These are phyloP conservation scores for Lodderomyces theae DNA, from an alignment of 1,139 yeast genomes.

Conservation along the genomic window DNA sequence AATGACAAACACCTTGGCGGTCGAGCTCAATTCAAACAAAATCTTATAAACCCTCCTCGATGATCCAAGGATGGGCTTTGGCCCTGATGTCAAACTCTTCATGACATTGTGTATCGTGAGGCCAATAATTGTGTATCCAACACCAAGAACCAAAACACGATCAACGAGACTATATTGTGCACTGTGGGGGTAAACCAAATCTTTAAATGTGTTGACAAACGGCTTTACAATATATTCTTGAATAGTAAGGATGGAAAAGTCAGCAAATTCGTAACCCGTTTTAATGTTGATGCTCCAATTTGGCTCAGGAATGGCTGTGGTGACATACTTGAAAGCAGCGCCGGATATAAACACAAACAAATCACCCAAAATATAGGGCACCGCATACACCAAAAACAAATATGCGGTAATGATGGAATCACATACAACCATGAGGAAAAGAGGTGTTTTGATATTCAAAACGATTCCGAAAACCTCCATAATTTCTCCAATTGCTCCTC, in stretches of 20 bases:
- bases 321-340: constrained; percentile 5
- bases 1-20: constrained; percentile 71
- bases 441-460: constrained; percentile 35
- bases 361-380: constrained; percentile 56
- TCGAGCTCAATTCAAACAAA: constrained; percentile 50
- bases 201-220: constrained; percentile 14
- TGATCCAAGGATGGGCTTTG: constrained; percentile 47
- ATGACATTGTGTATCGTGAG: constrained; percentile 30
- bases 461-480: constrained; percentile 38
- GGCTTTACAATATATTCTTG: constrained; percentile 17
- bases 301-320: neutral
- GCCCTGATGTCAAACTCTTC: constrained; percentile 31
- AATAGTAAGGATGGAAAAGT: constrained; percentile 8
- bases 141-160: constrained; percentile 28
- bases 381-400: constrained; percentile 46
- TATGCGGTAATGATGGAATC: constrained; percentile 44
- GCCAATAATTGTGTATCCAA: constrained; percentile 41
- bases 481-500: constrained; percentile 25
- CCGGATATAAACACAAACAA: constrained; percentile 21
- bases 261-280: constrained; percentile 13
- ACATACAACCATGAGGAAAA: constrained; percentile 34
- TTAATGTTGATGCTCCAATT: neutral
- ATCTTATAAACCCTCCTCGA: constrained; percentile 49
- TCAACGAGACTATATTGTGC: constrained; percentile 27
- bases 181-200: constrained; percentile 19